Conservation (phyloP, 2,329 filamentous ascomycete species). For the Apiospora malaysiana region DNA sequence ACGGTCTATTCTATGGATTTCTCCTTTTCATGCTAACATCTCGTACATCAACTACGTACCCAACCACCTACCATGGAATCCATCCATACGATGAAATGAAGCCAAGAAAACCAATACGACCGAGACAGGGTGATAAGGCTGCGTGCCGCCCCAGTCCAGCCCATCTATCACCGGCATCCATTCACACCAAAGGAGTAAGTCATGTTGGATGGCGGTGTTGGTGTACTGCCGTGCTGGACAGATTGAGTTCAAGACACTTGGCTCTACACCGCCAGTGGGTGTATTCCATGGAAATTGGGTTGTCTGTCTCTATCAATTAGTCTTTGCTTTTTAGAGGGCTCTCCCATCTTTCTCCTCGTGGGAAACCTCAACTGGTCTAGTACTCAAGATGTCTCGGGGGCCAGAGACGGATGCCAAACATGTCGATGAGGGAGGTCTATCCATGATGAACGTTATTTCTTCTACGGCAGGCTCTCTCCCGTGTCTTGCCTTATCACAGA, state of each 20-base stretch:
- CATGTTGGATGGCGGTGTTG: too few species aligned
- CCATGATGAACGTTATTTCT: not conserved
- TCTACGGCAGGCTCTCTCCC: not conserved
- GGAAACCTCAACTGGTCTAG: not conserved
- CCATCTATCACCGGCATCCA: too few species aligned
- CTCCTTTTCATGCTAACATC: too few species aligned
- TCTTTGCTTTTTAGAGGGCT: not conserved
- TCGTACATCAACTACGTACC: too few species aligned
- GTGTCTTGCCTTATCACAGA: not conserved
- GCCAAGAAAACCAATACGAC: too few species aligned
- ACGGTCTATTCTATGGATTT: too few species aligned
- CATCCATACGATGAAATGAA: too few species aligned
- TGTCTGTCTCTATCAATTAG: not conserved
- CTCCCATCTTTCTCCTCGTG: not conserved
- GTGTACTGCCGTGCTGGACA: not conserved
- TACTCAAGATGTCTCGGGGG: not conserved
- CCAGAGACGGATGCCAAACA: not conserved
- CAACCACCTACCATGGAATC: too few species aligned
- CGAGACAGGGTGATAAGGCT: too few species aligned
- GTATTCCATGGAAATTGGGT: too few species aligned
- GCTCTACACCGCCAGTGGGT: not conserved
- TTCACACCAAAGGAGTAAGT: too few species aligned
- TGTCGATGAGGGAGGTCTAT: not conserved
- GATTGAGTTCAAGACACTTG: not conserved
- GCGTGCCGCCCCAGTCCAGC: too few species aligned